phyloP scores from a whole-genome alignment of 2,329 filamentous ascomycete genomes.

The Penicillium sp. region DNA sequence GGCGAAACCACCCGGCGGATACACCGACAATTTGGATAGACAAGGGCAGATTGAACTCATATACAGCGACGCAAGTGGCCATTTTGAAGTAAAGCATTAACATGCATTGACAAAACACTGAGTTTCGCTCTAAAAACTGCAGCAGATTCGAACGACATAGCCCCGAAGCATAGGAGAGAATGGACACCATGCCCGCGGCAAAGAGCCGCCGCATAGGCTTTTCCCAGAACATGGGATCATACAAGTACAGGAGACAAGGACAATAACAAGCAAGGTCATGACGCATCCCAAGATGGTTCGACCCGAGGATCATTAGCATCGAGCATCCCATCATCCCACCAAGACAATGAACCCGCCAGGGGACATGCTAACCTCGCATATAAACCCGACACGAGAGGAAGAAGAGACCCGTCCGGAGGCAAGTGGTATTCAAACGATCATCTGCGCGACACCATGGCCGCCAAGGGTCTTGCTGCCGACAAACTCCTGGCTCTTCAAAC shows the following conservation, averaged over 20 bases:
- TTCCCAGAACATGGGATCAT: conserved; percentile 15
- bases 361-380: conserved; percentile 2
- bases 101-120: not conserved
- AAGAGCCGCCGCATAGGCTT: conserved; percentile 2
- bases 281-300: conserved; percentile 26
- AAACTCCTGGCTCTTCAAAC: conserved; percentile 49
- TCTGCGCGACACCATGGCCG: conserved; percentile 90
- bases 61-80: not conserved
- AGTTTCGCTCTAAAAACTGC: not conserved
- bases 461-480: conserved; percentile 86
- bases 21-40: too few relatives aligned
- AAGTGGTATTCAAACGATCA: conserved; percentile 72
- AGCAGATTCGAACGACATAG: not conserved
- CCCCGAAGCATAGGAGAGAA: not conserved
- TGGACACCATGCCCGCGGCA: conserved; percentile 3
- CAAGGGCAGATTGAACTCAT: too few relatives aligned
- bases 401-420: not conserved
- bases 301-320: conserved; percentile 19
- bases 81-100: not conserved
- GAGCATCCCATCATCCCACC: conserved; percentile 24
- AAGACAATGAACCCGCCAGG: conserved; percentile 5
- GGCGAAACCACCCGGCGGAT: too few relatives aligned
- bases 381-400: conserved; percentile 1
- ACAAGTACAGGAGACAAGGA: conserved; percentile 27
- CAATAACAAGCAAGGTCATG: conserved; percentile 19